These are phyloP conservation scores for Lasiodiplodia sp. DNA, from an alignment of 2,329 filamentous ascomycete species.

Conservation along the genomic window DNA sequence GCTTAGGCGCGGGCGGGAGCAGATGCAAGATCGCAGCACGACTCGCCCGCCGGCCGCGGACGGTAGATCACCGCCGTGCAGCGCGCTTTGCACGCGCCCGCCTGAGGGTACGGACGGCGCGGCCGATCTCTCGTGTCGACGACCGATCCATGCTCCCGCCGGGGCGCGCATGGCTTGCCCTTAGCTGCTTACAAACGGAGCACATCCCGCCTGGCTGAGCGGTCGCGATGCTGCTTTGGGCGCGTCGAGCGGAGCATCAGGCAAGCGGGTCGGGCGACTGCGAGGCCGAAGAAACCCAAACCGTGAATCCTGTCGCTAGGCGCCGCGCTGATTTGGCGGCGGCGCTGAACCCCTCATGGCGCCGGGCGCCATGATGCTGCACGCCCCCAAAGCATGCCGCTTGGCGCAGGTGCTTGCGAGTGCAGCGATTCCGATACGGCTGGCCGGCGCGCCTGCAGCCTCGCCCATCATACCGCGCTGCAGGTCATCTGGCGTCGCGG, in stretches of 20 bases:
- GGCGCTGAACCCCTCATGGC: slow-evolving; percentile 23
- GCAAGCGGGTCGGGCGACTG: slow-evolving; percentile 9
- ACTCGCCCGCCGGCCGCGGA: slow-evolving; percentile 25
- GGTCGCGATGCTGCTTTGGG: slow-evolving; percentile 23
- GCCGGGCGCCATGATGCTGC: slow-evolving; percentile 16
- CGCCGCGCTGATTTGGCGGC: slow-evolving; percentile 9
- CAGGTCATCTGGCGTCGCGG: slow-evolving; percentile 27
- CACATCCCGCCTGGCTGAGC: slow-evolving; percentile 9
- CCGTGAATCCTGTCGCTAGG: slow-evolving; percentile 15
- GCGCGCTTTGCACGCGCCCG: slow-evolving; percentile 21
- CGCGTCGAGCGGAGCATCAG: slow-evolving; percentile 20
- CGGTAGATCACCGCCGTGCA: slow-evolving; percentile 26
- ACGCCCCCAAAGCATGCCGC: slow-evolving; percentile 20
- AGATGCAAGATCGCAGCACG: slow-evolving; percentile 28
- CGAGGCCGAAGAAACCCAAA: slow-evolving; percentile 18
- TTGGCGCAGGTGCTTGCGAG: slow-evolving; percentile 19
- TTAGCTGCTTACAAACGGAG: slow-evolving; percentile 14
- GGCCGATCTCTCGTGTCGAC: slow-evolving; percentile 26
- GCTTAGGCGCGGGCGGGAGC: slow-evolving; percentile 26
- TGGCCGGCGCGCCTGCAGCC: slow-evolving; percentile 25
- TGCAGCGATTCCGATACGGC: slow-evolving; percentile 27
- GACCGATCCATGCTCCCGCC: slow-evolving; percentile 20
- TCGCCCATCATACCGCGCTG: slow-evolving; percentile 26
- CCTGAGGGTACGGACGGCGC: slow-evolving; percentile 6
- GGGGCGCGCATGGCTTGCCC: slow-evolving; percentile 21